A percentile compares a stretch with the other conserved stretches of the same genome.
phyloP scores from a whole-genome alignment of 1,284 basidiomycete species.

The Microbotryum violaceum region DNA sequence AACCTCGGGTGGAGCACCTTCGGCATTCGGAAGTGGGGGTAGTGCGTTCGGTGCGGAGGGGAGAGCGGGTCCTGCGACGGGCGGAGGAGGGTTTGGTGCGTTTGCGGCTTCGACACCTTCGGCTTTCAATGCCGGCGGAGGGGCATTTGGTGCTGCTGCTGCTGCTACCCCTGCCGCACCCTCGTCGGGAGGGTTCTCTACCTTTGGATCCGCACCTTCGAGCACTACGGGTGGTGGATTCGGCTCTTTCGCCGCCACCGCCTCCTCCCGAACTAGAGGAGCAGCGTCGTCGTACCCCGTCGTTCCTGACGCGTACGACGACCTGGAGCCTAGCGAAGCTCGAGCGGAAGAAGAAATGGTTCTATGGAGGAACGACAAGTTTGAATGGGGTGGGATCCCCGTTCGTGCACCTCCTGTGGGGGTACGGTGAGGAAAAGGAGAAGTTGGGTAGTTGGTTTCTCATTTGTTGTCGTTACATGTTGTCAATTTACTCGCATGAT shows the following conservation, averaged over 20 bases:
- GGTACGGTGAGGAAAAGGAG: no score
- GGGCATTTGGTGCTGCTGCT: conserved; percentile 50
- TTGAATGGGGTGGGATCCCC: conserved; percentile 55
- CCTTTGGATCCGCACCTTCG: conserved; percentile 33
- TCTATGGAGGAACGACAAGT: conserved; percentile 56
- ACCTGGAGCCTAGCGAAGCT: conserved; percentile 23
- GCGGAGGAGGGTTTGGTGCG: conserved; percentile 47
- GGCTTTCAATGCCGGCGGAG: conserved; percentile 31
- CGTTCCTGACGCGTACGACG: conserved; percentile 24
- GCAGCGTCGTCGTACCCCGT: not conserved
- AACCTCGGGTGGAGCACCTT: not conserved
- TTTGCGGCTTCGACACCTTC: conserved; percentile 30
- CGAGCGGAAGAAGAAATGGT: conserved; percentile 51
- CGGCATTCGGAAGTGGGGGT: no score
- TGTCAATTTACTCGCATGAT: no score
- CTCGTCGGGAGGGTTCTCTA: conserved; percentile 27
- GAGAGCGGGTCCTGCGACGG: conserved; percentile 22
- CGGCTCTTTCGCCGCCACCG: conserved; percentile 14
- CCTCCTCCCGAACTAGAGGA: not conserved
- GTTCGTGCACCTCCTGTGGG: no score
- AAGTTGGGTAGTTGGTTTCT: no score
- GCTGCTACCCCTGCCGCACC: conserved; percentile 6
- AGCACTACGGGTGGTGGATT: conserved; percentile 30
- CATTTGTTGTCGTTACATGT: no score
- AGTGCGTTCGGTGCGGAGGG: conserved; percentile 15